Conservation (phyloP, 106 monocot species). For the Dactylorhiza incarnata region DNA sequence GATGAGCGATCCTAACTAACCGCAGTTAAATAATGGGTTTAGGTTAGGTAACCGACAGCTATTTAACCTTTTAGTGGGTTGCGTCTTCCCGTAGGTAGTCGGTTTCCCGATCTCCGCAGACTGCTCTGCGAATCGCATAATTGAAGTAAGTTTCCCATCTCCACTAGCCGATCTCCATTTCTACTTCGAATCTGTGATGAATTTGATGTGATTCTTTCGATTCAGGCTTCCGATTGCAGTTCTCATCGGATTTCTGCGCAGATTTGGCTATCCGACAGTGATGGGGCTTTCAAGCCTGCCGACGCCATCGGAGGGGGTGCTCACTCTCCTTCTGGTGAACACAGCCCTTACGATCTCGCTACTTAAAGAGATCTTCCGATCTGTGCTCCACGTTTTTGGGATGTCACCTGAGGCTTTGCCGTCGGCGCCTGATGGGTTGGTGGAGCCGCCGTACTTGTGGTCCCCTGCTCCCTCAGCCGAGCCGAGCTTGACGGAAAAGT, state of each 20-base stretch:
- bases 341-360: slow-evolving; percentile 61
- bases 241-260: background rate
- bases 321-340: slow-evolving; percentile 62
- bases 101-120: background rate
- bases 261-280: slow-evolving; percentile 9
- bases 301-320: slow-evolving; percentile 67
- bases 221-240: background rate
- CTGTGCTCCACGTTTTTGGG: slow-evolving; percentile 40
- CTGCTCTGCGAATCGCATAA: background rate
- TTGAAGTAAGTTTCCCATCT: background rate
- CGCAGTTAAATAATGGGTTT: background rate
- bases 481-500: slow-evolving; percentile 39
- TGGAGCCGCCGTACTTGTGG: background rate
- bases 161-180: background rate
- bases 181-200: background rate
- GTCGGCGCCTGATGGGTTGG: background rate
- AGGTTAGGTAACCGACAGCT: background rate
- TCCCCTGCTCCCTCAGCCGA: slow-evolving; percentile 1
- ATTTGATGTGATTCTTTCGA: background rate
- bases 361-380: slow-evolving; percentile 47
- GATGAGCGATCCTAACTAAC: background rate
- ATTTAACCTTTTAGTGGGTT: background rate
- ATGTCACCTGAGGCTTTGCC: slow-evolving; percentile 13
- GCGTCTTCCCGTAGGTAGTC: background rate
- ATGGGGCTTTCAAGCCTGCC: slow-evolving; percentile 90